These are phyloP conservation scores for Saturnispora zaruensis DNA, from an alignment of 805 yeast genomes.

Conservation along the genomic window DNA sequence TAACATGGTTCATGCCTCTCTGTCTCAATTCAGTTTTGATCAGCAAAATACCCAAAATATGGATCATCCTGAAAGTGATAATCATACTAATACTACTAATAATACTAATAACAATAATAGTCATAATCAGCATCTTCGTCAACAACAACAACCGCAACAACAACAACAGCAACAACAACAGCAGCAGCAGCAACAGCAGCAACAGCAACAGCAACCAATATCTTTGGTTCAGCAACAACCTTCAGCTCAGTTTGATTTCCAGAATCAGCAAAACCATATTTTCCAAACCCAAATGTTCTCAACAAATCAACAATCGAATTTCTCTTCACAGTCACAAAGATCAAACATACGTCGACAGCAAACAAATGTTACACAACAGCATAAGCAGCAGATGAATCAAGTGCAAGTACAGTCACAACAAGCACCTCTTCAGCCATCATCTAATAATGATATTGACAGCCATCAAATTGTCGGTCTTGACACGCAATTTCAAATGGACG, in stretches of 20 bases:
- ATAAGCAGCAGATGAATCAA: slow-evolving; percentile 3
- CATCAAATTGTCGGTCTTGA: slow-evolving; percentile 11
- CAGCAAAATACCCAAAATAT: slow-evolving; percentile 7
- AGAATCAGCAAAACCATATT: slow-evolving; percentile 5
- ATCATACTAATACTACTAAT: slow-evolving; percentile 1
- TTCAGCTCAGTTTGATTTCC: slow-evolving; percentile 1
- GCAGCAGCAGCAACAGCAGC: slow-evolving; percentile 18
- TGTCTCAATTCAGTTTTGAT: slow-evolving; percentile 20
- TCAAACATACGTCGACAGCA: background rate
- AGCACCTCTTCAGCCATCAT: background rate
- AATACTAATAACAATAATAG: slow-evolving; percentile 1
- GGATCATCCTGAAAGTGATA: background rate
- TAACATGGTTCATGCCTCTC: slow-evolving; percentile 12
- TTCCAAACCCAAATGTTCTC: slow-evolving; percentile 8
- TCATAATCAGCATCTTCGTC: slow-evolving; percentile 5
- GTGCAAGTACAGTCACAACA: slow-evolving; percentile 13
- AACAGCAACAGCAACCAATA: slow-evolving; percentile 11
- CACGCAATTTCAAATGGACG: slow-evolving; percentile 30
- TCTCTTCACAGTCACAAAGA: slow-evolving; percentile 13
- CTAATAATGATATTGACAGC: slow-evolving; percentile 4
- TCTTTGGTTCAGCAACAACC: background rate
- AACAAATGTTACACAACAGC: slow-evolving; percentile 1
- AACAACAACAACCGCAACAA: background rate
- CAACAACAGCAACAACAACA: slow-evolving; percentile 19
- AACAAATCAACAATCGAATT: background rate